These are phyloP conservation scores for Fomitopsis palustris DNA, from an alignment of 1,284 basidiomycete genomes.

Conservation along the genomic window DNA sequence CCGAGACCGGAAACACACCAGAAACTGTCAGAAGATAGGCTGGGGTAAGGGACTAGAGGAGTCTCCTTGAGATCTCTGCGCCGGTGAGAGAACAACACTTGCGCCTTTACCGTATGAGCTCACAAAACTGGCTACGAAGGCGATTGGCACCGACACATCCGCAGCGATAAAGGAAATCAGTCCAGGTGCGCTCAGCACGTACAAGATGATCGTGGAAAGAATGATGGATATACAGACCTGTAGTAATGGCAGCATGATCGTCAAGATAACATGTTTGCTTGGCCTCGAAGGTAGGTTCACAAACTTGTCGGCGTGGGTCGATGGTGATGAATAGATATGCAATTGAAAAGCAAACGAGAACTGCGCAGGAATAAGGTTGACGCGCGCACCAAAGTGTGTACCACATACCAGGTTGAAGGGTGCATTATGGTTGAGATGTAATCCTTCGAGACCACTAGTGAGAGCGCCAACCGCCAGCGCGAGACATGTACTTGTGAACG, in stretches of 20 bases:
- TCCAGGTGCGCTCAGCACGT: too few species aligned
- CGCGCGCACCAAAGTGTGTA: not conserved
- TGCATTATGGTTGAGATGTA: conserved; percentile 44
- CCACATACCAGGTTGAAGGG: conserved; percentile 63
- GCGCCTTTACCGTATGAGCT: too few species aligned
- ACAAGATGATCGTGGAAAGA: not conserved
- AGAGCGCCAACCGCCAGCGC: conserved; percentile 63
- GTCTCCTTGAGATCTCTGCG: too few species aligned
- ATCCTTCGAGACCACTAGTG: conserved; percentile 62
- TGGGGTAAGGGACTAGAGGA: too few species aligned
- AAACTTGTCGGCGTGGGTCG: conserved; percentile 46
- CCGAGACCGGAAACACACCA: too few species aligned
- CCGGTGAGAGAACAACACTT: too few species aligned
- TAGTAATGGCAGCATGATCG: conserved; percentile 63
- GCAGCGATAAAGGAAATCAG: too few species aligned
- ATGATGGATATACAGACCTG: conserved; percentile 40
- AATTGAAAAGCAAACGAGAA: conserved; percentile 72
- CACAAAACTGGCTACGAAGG: too few species aligned
- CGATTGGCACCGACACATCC: too few species aligned
- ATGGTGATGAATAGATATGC: conserved; percentile 66
- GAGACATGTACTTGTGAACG: conserved; percentile 62
- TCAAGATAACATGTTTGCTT: conserved; percentile 64
- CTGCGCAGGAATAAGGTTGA: conserved; percentile 30
- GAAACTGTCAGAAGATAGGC: too few species aligned
- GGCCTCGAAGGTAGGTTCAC: conserved; percentile 52